Conservation (phyloP, 768 basidiomycete genomes). For the Xerocomellus intermedius region DNA sequence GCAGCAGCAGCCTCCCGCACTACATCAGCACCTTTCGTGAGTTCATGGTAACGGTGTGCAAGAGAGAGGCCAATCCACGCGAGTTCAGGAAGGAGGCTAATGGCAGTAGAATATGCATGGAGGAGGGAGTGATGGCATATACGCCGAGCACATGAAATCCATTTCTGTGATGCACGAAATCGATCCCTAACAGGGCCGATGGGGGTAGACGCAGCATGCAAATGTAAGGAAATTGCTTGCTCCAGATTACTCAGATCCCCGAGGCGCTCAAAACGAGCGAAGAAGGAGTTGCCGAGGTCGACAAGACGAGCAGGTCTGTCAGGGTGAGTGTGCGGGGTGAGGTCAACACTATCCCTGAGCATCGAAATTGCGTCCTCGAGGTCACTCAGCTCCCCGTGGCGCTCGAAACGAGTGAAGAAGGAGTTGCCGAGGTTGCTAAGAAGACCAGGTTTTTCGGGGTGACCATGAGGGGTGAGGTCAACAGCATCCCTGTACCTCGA, state of each 20-base stretch:
- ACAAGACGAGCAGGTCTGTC: neutral
- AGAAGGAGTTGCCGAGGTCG: neutral
- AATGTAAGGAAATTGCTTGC: neutral
- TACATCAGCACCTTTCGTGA: neutral
- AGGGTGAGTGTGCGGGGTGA: too few relatives aligned
- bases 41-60: constrained; percentile 11
- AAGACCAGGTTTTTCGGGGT: too few relatives aligned
- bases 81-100: constrained; percentile 20
- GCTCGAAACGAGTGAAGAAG: too few relatives aligned
- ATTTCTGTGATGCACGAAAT: constrained; percentile 5
- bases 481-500: too few relatives aligned
- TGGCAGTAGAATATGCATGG: constrained; percentile 15
- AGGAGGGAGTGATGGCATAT: constrained; percentile 11
- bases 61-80: constrained; percentile 19
- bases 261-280: neutral
- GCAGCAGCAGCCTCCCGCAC: neutral
- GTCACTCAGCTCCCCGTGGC: too few relatives aligned
- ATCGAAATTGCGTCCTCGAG: too few relatives aligned
- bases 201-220: neutral
- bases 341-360: too few relatives aligned
- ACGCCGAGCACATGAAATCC: constrained; percentile 2
- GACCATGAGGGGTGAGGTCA: too few relatives aligned
- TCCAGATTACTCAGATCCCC: neutral
- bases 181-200: neutral
- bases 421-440: too few relatives aligned